Evolutionary conservation across 1,284 basidiomycete genomes (phyloP).

Genomic region (Cryptococcus wingfieldii): DNA sequence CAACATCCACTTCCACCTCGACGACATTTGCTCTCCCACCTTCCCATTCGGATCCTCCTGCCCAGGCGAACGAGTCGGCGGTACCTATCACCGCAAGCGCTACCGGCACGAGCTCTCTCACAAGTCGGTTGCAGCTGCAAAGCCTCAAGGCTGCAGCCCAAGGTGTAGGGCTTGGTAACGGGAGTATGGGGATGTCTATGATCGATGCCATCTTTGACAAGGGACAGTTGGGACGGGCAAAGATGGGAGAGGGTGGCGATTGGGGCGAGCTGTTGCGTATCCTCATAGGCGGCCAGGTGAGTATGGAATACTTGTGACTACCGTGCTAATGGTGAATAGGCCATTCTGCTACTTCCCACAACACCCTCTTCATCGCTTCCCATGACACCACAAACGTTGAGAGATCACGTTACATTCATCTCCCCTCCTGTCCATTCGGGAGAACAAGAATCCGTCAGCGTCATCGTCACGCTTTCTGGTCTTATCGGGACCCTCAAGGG

Average conservation of each 20-base stretch:
- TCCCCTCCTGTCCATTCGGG: constrained; percentile 20
- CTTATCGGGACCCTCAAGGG: constrained; percentile 61
- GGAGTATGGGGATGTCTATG: constrained; percentile 74
- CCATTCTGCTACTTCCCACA: constrained; percentile 69
- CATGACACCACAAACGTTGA: constrained; percentile 68
- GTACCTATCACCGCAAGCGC: not conserved
- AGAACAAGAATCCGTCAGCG: constrained; percentile 16
- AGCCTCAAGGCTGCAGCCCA: constrained; percentile 76
- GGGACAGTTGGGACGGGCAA: constrained; percentile 58
- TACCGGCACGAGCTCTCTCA: constrained; percentile 21
- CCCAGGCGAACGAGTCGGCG: constrained; percentile 5
- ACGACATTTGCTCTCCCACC: constrained; percentile 35
- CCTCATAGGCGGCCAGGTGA: constrained; percentile 65
- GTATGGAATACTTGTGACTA: constrained; percentile 10
- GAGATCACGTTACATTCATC: constrained; percentile 66
- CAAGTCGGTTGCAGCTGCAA: constrained; percentile 61
- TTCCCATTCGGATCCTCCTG: constrained; percentile 15
- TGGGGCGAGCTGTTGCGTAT: constrained; percentile 72
- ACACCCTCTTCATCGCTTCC: constrained; percentile 52
- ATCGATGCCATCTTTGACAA: constrained; percentile 70
- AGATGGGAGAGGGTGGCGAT: constrained; percentile 58
- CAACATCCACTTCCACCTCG: constrained; percentile 29
- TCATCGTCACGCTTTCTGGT: constrained; percentile 73
- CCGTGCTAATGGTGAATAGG: constrained; percentile 51
- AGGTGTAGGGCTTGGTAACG: constrained; percentile 63